A percentile compares a stretch with the other conserved stretches of the same genome.
Conservation (phyloP, 169 alveolate species). For the Haemoproteus tartakovskyi region DNA sequence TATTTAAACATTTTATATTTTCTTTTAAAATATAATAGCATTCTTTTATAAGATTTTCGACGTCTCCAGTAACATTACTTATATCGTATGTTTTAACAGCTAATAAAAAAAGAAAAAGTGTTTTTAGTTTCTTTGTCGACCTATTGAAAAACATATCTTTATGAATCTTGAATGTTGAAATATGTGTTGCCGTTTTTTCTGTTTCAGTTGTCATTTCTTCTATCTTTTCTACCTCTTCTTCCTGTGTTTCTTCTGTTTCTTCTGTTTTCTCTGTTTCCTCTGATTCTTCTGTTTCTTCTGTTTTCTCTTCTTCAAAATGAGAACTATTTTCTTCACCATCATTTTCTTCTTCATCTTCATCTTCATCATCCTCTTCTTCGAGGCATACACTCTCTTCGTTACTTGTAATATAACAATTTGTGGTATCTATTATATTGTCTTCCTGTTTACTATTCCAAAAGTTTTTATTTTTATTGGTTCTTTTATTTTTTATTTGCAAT, state of each 20-base stretch:
- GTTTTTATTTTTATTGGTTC: no score
- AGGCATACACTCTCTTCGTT: no score
- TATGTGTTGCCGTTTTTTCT: neutral
- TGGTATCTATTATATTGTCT: no score
- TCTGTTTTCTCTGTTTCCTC: neutral
- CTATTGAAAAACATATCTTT: neutral
- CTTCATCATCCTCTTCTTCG: neutral
- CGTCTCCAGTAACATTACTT: slow-evolving; percentile 56
- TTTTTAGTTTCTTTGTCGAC: neutral
- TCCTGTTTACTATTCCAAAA: no score
- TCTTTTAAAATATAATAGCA: slow-evolving; percentile 11
- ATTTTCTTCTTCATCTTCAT: neutral
- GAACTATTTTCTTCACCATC: neutral
- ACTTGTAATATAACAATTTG: no score
- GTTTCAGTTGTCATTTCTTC: no score
- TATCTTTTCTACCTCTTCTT: no score
- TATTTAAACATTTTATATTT: slow-evolving; percentile 1
- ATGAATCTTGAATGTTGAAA: neutral
- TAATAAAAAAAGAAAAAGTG: slow-evolving; percentile 17
- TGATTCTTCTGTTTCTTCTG: neutral
- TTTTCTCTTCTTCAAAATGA: neutral
- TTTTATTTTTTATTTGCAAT: no score
- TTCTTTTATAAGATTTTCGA: slow-evolving; percentile 5
- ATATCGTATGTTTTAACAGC: slow-evolving; percentile 52
- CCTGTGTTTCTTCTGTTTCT: no score